phyloP scores from a whole-genome alignment of 2,329 filamentous ascomycete species.

The Didymella pomorum region DNA sequence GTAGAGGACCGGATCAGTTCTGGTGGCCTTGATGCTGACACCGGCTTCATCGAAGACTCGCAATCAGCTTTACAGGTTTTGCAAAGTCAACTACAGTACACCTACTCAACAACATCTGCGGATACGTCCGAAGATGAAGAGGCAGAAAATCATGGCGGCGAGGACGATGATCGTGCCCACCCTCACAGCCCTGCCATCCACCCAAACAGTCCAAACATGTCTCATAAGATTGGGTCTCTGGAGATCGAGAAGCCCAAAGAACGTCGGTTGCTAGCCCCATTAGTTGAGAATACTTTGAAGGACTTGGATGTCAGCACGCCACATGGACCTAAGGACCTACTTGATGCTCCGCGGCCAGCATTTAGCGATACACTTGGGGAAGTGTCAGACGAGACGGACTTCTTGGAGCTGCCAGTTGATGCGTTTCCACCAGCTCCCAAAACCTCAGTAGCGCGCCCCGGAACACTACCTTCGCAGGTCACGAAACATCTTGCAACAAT shows the following conservation, averaged over 20 bases:
- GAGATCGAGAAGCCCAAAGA: conserved; percentile 3
- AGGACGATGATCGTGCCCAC: not conserved
- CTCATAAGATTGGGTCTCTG: not conserved
- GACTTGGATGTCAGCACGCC: not conserved
- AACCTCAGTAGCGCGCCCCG: conserved; percentile 29
- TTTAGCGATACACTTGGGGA: not conserved
- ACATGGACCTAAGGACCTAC: not conserved
- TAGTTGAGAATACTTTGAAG: not conserved
- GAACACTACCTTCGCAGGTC: conserved; percentile 38
- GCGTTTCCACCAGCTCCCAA: conserved; percentile 38
- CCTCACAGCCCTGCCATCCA: not conserved
- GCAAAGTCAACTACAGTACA: conserved; percentile 53
- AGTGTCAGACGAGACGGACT: conserved; percentile 6
- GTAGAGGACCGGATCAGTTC: not conserved
- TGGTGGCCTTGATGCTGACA: conserved; percentile 17
- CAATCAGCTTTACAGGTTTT: conserved; percentile 53
- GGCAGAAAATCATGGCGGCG: not conserved
- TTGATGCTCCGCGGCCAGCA: not conserved
- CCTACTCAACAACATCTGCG: conserved; percentile 30
- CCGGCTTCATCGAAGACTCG: conserved; percentile 53
- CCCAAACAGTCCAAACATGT: too few species aligned
- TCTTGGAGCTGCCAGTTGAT: conserved; percentile 32
- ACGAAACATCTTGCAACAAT: conserved; percentile 36
- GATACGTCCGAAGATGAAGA: conserved; percentile 33
- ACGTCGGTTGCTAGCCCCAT: not conserved